Percentiles rank a stretch among this genome's conserved stretches.
Evolutionary conservation across 192 early-diverging fungal genomes (phyloP).

Genomic region (Allomyces macrogynus): DNA sequence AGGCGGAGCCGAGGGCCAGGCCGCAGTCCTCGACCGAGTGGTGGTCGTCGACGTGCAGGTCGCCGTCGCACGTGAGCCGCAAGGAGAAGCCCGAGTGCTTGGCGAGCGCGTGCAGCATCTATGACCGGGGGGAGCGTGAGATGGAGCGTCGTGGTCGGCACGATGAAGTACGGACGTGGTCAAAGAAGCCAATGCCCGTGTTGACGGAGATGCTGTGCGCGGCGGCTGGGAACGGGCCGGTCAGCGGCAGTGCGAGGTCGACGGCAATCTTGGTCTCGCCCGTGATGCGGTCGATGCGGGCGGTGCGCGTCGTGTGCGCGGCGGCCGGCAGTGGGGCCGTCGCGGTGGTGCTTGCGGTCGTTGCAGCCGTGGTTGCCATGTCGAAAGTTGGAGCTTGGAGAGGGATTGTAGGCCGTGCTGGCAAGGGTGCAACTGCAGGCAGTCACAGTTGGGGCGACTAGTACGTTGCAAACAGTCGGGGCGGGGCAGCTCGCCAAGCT

Average conservation of each 20-base stretch:
- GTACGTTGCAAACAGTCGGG: no score
- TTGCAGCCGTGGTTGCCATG: no score
- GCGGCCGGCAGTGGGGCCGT: no score
- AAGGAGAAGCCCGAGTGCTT: constrained; percentile 90
- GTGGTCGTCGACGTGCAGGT: constrained; percentile 95
- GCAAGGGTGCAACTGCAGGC: no score
- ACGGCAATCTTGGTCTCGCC: neutral
- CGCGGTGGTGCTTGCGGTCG: no score
- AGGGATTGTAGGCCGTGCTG: no score
- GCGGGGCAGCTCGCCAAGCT: no score
- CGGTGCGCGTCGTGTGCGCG: neutral
- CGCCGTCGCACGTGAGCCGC: constrained; percentile 62
- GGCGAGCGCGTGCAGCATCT: constrained; percentile 96
- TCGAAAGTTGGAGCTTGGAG: no score
- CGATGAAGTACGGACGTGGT: constrained; percentile 45
- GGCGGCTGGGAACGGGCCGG: constrained; percentile 11
- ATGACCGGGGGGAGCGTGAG: constrained; percentile 3
- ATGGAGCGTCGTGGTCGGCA: neutral
- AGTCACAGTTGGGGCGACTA: no score
- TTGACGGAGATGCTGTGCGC: constrained; percentile 53
- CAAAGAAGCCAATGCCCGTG: constrained; percentile 93
- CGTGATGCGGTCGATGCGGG: neutral
- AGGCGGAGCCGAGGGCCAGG: constrained; percentile 80
- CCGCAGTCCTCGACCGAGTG: constrained; percentile 94
- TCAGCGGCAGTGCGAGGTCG: neutral